Base-by-base conservation (phyloP, 2,329 filamentous ascomycete species). In the Calonectria honghensis region DNA sequence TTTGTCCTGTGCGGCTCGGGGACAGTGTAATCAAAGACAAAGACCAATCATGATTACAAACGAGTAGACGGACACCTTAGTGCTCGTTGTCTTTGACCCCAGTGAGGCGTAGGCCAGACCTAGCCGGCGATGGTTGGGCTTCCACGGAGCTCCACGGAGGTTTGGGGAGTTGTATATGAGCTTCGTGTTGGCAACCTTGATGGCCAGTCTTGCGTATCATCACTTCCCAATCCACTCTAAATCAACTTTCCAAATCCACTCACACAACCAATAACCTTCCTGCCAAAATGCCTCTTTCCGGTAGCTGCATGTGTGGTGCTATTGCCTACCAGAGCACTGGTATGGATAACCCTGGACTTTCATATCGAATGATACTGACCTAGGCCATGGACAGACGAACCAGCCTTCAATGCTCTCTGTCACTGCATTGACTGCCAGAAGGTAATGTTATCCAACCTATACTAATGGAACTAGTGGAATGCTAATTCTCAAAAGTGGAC, bases 391-490 rank as follows among this genome's bases (percentile, higher is more conserved):
- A n/a, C 67, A 89, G 87, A 84, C 14, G 85, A 89, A 45, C 81
- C 86, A 7, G 83, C 81, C 13, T 70, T 82, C 3, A 87, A 85
- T n/a, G 88, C 88, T 9, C 83, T 91, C 45, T 91, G 90, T 82
- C 88, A 90, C 79, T 90, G 89, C 80, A 78, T 80, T 16, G 89
- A 90, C 74, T 91, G 89, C 79, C 89, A 91, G 75, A 91, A 91
- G 86, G 88, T 87, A 78, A 37, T 37, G 14, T 4, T n/a, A 16
- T 11, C 10, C 6, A 37, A 37, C 11, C n/a, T 6, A 9, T 6
- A 14, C 6, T 14, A 0, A 16, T 59, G 4, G 13, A 0, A 14
- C 9, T 6, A 18, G 10, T 3, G 20, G 6, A 2, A 24, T 37
- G 11, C 32, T 37, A 59, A 59, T 37, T 1, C 11, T 35, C 1